Evolutionary conservation across 2,329 filamentous ascomycete species (phyloP).

Genomic region (Pleoardoris graminearum): DNA sequence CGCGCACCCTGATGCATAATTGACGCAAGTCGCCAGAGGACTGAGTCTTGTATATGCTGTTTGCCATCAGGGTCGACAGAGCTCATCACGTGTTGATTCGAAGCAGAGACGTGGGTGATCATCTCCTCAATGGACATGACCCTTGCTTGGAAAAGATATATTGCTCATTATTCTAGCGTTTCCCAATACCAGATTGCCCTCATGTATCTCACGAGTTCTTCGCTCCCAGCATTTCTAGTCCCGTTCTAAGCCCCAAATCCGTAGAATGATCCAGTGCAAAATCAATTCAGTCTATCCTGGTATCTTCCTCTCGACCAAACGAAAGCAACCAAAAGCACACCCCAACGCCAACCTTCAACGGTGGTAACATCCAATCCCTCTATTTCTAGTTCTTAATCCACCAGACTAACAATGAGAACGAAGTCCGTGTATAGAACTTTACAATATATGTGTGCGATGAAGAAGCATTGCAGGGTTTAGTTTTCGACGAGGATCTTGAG

Average conservation of each 20-base stretch:
- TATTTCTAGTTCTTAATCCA: conserved; percentile 5
- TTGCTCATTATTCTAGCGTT: neutral
- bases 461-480: neutral
- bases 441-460: neutral
- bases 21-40: neutral
- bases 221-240: neutral
- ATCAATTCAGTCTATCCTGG: neutral
- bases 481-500: conserved; percentile 53
- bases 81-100: too few relatives aligned
- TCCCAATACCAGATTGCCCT: too few relatives aligned
- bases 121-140: neutral
- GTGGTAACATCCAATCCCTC: neutral
- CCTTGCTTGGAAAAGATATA: neutral
- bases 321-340: neutral
- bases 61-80: neutral
- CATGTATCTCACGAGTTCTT: neutral
- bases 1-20: neutral
- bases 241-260: neutral
- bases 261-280: neutral
- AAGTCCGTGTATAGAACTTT: neutral
- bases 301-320: neutral
- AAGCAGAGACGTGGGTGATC: too few relatives aligned
- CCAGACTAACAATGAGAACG: neutral
- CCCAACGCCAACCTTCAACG: conserved; percentile 4
- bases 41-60: neutral